Evolutionary conservation across 495 filamentous ascomycete genomes (phyloP), one percentile per base, ranked within the genome.

Genomic region (Aspergillus nidulans): DNA sequence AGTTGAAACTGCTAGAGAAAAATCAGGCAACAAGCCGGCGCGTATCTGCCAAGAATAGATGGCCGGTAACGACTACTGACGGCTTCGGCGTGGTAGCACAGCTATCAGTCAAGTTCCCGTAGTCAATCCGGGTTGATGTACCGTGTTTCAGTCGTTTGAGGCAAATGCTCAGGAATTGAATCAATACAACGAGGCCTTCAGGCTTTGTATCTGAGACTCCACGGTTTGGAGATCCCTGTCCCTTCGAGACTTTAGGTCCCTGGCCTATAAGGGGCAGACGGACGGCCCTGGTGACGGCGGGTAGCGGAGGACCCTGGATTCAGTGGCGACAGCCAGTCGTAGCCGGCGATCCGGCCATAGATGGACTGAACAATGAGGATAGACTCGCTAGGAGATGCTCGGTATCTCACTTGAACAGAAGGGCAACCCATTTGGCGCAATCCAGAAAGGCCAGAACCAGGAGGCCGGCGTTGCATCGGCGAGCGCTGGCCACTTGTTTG

Each of bases 401-500:
- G 26, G 10, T 30, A 30, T 10, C 26, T 4, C 5, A 10, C 5
- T 4, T 10, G 26, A 30, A 10, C 5, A 10, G 26, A 10, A 45
- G 28, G 43, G 43, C 43, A 45, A 45, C 23, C 26, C 10, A 30
- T n/a, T n/a, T n/a, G n/a, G n/a, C n/a, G 45, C 26, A 34, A 32
- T 30, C 34, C 53, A 56, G 45, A 49, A 48, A 16, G 19, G 38
- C 21, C 19, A 24, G 42, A 26, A 19, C 15, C 13, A 28, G 30
- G 52, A 10, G 42, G 28, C n/a, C n/a, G n/a, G n/a, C n/a, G 21
- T 52, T 47, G 28, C 30, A 40, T 45, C 3, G 18, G 20, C 15
- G 26, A 53, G 41, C 8, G 5, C 12, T 56, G 9, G 7, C 24
- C 34, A 21, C 5, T 43, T 56, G 53, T 56, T 56, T 49, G 45